Percentiles rank a stretch among this genome's conserved stretches.
phyloP scores from a whole-genome alignment of 2,329 filamentous ascomycete species.

The Botryotinia globosa region DNA sequence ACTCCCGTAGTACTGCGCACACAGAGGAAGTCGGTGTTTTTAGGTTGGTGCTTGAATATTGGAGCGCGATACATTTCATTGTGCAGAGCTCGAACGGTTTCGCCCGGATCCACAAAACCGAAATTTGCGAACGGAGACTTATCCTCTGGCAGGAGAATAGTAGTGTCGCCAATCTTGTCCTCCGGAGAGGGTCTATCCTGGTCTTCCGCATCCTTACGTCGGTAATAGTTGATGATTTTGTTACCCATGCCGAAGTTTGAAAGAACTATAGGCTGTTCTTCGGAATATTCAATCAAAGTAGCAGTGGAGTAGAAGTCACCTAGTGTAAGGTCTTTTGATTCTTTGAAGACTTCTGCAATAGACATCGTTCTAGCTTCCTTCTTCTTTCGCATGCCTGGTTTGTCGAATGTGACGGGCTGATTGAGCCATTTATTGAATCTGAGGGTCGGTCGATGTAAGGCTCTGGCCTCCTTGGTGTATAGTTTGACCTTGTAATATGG shows the following conservation, averaged over 20 bases:
- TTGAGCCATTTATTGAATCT: constrained; percentile 67
- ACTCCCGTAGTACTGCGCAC: constrained; percentile 77
- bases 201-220: constrained; percentile 69
- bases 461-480: constrained; percentile 66
- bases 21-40: constrained; percentile 80
- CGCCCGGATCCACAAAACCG: constrained; percentile 85
- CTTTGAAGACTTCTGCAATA: constrained; percentile 73
- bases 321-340: constrained; percentile 78
- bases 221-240: constrained; percentile 94
- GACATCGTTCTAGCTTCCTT: constrained; percentile 80
- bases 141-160: constrained; percentile 86
- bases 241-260: constrained; percentile 98
- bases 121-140: constrained; percentile 95
- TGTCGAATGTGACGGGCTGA: constrained; percentile 68
- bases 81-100: constrained; percentile 85
- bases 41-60: constrained; percentile 80
- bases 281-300: constrained; percentile 90
- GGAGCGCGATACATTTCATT: constrained; percentile 95
- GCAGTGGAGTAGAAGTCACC: constrained; percentile 80
- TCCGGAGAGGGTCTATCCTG: constrained; percentile 41
- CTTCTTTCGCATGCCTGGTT: constrained; percentile 70
- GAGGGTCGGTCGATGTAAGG: constrained; percentile 80
- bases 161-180: constrained; percentile 83
- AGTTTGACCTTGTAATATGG: constrained; percentile 93
- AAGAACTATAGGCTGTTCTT: constrained; percentile 85